phyloP scores from a whole-genome alignment of 1,284 basidiomycete species.

The Sporisorium scitamineum region DNA sequence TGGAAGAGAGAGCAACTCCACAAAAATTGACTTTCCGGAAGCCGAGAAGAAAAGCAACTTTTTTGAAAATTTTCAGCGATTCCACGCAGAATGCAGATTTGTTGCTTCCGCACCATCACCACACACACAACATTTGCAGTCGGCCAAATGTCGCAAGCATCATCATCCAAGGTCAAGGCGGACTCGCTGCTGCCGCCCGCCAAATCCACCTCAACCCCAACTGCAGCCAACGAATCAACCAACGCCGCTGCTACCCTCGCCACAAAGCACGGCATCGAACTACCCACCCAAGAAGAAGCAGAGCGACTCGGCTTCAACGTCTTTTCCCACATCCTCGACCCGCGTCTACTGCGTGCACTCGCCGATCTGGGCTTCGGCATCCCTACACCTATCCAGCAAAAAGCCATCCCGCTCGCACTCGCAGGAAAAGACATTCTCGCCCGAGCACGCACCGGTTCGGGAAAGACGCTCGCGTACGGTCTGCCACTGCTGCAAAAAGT shows the following conservation, averaged over 20 bases:
- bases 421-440: constrained; percentile 93
- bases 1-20: constrained; percentile 13
- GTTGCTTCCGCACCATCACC: neutral
- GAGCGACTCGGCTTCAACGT: constrained; percentile 51
- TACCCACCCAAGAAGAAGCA: constrained; percentile 42
- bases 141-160: constrained; percentile 31
- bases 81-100: neutral
- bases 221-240: constrained; percentile 1
- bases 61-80: constrained; percentile 3
- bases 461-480: constrained; percentile 96
- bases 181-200: constrained; percentile 38
- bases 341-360: constrained; percentile 79
- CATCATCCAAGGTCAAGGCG: constrained; percentile 45
- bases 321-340: constrained; percentile 79
- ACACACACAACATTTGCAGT: neutral
- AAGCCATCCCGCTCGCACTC: constrained; percentile 83
- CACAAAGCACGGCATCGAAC: constrained; percentile 39
- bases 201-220: neutral
- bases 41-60: constrained; percentile 4
- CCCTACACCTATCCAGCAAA: constrained; percentile 83
- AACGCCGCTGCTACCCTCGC: constrained; percentile 16
- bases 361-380: constrained; percentile 84
- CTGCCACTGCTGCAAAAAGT: constrained; percentile 92
- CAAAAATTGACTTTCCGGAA: constrained; percentile 5
- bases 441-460: constrained; percentile 91